Base-by-base conservation (phyloP, 2,329 filamentous ascomycete species). In the Aspergillus proliferans region DNA sequence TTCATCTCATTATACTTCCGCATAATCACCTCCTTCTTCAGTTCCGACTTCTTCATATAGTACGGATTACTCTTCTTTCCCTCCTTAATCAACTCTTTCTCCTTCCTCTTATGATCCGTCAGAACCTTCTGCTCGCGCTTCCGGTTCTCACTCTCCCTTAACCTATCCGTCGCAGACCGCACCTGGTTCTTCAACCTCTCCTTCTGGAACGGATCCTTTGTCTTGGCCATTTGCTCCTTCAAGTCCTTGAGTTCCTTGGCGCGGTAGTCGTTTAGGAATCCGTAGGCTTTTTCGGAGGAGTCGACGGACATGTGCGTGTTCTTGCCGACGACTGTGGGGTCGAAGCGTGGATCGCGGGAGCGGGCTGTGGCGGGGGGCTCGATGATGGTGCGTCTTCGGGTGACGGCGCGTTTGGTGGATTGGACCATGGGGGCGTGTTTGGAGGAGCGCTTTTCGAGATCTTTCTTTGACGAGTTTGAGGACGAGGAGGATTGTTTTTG, bases 401-500 rank as follows among this genome's bases (percentile, higher is more conserved):
- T 85, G 21, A 98, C 93, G 45, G 87, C 86, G 44, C 82, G 82
- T 71, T 92, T 94, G 67, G 86, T 89, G 2, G 89, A 84, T 64
- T 89, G 81, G 51, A 93, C 84, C 40, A 83, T 82, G 0, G 93
- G 93, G 0, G 93, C 93, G 71, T 97, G 90, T 71, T 98, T 98
- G 66, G 82, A 91, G 10, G 82, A 71, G 21, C 85, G 78, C 55
- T 58, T 70, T 52, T 52, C 49, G 3, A 42, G 22, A 6, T 55
- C 51, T 22, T 58, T 59, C 28, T 58, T 52, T 8, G 49, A 24
- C 44, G 47, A 42, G 8, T 46, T 47, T 2, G 71, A 52, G 14
- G 66, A 57, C 49, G 65, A 57, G 47, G 60, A 49, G 47, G 26
- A 30, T 5, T 64, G 54, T 56, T 73, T 72, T 40, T 71, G 68